Conservation (phyloP, 495 filamentous ascomycete species). For the Annulohypoxylon stygium region DNA sequence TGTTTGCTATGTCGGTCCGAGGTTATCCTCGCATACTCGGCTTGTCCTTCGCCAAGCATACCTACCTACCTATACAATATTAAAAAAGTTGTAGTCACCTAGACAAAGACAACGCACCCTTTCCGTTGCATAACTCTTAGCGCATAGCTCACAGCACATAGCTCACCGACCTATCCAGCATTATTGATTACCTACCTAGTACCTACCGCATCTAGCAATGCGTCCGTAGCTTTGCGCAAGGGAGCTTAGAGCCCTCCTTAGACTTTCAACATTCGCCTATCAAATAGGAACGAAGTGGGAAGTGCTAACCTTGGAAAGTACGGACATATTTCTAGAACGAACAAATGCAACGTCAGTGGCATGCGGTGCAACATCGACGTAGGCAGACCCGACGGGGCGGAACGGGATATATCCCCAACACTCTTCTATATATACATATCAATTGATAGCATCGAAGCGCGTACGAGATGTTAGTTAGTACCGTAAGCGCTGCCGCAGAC, state of each 20-base stretch:
- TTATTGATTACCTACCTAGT: neutral
- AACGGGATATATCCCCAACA: slow-evolving; percentile 11
- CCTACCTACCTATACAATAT: neutral
- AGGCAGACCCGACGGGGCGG: slow-evolving; percentile 4
- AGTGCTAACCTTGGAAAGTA: neutral
- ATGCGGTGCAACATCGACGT: slow-evolving; percentile 11
- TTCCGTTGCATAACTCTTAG: neutral
- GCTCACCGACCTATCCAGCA: neutral
- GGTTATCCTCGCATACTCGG: neutral
- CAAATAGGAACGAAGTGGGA: no score
- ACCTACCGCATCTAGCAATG: slow-evolving; percentile 7
- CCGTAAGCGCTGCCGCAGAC: neutral
- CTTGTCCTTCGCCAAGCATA: neutral
- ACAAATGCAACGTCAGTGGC: neutral
- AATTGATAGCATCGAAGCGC: neutral
- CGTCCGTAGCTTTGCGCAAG: slow-evolving; percentile 8
- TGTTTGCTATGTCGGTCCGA: slow-evolving; percentile 17
- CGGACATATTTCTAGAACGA: slow-evolving; percentile 4
- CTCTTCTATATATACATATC: neutral
- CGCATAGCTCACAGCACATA: neutral
- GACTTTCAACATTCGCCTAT: neutral
- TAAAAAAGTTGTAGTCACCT: no score
- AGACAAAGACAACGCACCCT: neutral
- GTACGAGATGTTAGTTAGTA: neutral
- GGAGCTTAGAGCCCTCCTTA: neutral